Base-by-base conservation (phyloP, 2,329 filamentous ascomycete species). In the Ophiostoma sp. region DNA sequence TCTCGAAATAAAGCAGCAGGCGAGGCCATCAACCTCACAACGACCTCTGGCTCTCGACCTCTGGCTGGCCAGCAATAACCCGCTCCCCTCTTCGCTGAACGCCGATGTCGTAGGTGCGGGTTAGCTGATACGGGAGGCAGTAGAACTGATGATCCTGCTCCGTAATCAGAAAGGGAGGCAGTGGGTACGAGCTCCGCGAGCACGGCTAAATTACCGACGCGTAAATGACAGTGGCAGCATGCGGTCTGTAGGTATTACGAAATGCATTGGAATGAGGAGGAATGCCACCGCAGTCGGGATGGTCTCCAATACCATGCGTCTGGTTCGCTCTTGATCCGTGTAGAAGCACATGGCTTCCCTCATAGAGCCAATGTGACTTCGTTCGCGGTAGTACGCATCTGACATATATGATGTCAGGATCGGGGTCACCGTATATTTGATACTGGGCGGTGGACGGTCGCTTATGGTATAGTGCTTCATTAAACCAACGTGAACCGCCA, bases 121-220 rank as follows among this genome's bases (percentile, higher is more conserved):
- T 41, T 12, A 5, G 40, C 60, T 42, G 14, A 55, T 27, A 55
- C 14, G 14, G 8, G 11, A 8, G 18, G 49, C 49, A 55, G 8
- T 27, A 55, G 49, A 55, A 55, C 49, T 63, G 60, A 16, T 63
- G 60, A 63, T 42, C 60, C 42, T 63, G n/a, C 41, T 63, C 60
- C 27, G 27, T 27, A 27, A 27, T 63, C 38, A n/a, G n/a, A 40
- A 49, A 52, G 38, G 18, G 36, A 62, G 58, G 18, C 11, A 16
- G 40, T 16, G 60, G n/a, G n/a, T n/a, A 18, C 12, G 12, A 44
- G 36, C 40, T 63, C 38, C 14, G 9, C 49, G 12, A 18, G 38
- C 55, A 27, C 60, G 60, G 38, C 40, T 40, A 63, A 63, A 63
- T 63, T 40, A 41, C 58, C 58, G 58, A 62, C 58, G 16, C 12